Conservation (phyloP, 2,329 filamentous ascomycete species). For the Hortaea sp. region DNA sequence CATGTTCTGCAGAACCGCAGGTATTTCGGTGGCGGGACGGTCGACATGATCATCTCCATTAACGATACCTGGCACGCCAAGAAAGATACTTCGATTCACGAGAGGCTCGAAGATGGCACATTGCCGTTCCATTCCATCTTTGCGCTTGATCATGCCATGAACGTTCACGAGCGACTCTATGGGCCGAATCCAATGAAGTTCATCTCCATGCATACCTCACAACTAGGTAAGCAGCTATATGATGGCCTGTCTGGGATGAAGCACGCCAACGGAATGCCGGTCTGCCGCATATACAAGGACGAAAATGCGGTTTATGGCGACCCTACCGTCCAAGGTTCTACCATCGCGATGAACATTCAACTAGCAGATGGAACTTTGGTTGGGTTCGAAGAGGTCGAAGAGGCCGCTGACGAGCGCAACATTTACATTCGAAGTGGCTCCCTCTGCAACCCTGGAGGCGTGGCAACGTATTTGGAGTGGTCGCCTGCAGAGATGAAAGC, state of each 20-base stretch:
- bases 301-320: slow-evolving; percentile 40
- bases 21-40: slow-evolving; percentile 61
- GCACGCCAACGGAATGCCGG: slow-evolving; percentile 43
- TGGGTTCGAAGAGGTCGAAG: slow-evolving; percentile 50
- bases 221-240: slow-evolving; percentile 43
- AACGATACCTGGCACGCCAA: slow-evolving; percentile 46
- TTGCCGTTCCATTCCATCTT: slow-evolving; percentile 56
- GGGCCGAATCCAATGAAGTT: slow-evolving; percentile 48
- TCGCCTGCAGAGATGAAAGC: slow-evolving; percentile 45
- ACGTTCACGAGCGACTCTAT: slow-evolving; percentile 46
- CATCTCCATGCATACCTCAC: slow-evolving; percentile 49
- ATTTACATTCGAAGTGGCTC: slow-evolving; percentile 54
- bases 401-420: slow-evolving; percentile 42
- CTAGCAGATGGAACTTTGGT: slow-evolving; percentile 43
- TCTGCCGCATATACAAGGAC: slow-evolving; percentile 49
- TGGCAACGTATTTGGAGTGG: slow-evolving; percentile 38
- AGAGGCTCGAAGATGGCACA: slow-evolving; percentile 57
- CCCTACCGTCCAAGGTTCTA: slow-evolving; percentile 47
- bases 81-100: slow-evolving; percentile 45
- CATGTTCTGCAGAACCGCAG: slow-evolving; percentile 45
- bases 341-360: slow-evolving; percentile 54
- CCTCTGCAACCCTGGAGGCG: slow-evolving; percentile 45
- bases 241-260: slow-evolving; percentile 37
- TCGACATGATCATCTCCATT: slow-evolving; percentile 48
- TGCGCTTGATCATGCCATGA: slow-evolving; percentile 50